phyloP scores from a whole-genome alignment of 1,139 yeast genomes.

The Meyerozyma sp. region DNA sequence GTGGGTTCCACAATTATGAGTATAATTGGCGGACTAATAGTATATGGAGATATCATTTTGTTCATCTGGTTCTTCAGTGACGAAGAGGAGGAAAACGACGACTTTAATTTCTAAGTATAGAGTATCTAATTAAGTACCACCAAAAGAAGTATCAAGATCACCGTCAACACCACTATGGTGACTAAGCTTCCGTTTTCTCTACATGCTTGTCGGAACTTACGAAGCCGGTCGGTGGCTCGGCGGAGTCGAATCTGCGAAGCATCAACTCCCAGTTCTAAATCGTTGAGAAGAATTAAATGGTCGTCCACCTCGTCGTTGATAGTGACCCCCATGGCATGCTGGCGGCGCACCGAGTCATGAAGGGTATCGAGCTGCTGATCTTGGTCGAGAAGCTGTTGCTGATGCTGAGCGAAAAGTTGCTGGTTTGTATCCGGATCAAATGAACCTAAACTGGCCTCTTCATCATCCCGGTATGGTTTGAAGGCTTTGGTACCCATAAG shows the following conservation, averaged over 20 bases:
- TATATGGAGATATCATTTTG: constrained; percentile 64
- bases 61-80: constrained; percentile 68
- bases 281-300: constrained; percentile 65
- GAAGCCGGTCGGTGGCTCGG: constrained; percentile 51
- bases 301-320: constrained; percentile 65
- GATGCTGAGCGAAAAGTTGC: constrained; percentile 61
- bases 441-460: constrained; percentile 13
- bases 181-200: constrained; percentile 69
- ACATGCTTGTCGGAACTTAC: constrained; percentile 49
- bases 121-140: constrained; percentile 47
- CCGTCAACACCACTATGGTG: constrained; percentile 59
- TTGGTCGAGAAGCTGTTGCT: constrained; percentile 58
- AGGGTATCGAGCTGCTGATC: constrained; percentile 57
- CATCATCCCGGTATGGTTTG: constrained; percentile 13
- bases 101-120: constrained; percentile 35
- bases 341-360: constrained; percentile 58
- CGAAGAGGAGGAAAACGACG: constrained; percentile 49
- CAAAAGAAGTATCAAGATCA: constrained; percentile 53
- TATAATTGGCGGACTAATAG: constrained; percentile 63
- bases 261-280: constrained; percentile 65
- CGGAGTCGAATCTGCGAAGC: constrained; percentile 45
- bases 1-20: constrained; percentile 61
- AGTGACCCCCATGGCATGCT: constrained; percentile 57
- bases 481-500: constrained; percentile 14
- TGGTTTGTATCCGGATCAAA: constrained; percentile 36